phyloP scores from a whole-genome alignment of 768 basidiomycete genomes.

The Mycena alexandri region DNA sequence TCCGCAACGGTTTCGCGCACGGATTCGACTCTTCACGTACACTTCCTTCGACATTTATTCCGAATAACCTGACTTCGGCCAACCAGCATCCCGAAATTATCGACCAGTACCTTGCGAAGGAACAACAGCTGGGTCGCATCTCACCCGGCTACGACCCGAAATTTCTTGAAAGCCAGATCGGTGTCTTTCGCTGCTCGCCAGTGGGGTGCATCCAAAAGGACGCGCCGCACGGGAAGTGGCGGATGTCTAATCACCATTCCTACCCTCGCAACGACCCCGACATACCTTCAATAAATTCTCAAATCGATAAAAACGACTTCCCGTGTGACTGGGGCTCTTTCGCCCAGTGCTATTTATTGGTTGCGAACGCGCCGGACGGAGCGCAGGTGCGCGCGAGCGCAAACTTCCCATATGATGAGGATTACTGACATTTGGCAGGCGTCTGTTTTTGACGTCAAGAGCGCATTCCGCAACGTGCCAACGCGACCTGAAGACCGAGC shows the following conservation, averaged over 20 bases:
- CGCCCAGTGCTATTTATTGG: constrained; percentile 5
- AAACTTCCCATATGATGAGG: too few species aligned
- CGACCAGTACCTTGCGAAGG: constrained; percentile 3
- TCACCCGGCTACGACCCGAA: constrained; percentile 5
- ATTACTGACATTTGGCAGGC: background rate
- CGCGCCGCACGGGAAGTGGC: constrained; percentile 11
- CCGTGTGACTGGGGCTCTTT: constrained; percentile 40
- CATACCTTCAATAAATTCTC: constrained; percentile 26
- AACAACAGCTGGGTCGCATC: background rate
- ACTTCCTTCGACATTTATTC: constrained; percentile 8
- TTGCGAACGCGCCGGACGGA: constrained; percentile 10
- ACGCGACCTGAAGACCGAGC: constrained; percentile 16
- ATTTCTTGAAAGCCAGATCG: constrained; percentile 25
- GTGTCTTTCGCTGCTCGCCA: constrained; percentile 28
- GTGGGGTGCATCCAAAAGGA: constrained; percentile 21
- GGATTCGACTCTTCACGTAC: constrained; percentile 1
- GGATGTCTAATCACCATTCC: constrained; percentile 37
- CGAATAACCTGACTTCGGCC: background rate
- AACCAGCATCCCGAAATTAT: constrained; percentile 1
- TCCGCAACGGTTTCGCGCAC: constrained; percentile 35
- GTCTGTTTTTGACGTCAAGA: constrained; percentile 32
- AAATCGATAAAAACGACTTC: constrained; percentile 31
- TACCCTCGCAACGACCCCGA: constrained; percentile 29
- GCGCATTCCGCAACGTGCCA: constrained; percentile 24
- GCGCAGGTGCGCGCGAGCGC: constrained; percentile 10